These are phyloP conservation scores for Penicillium steckii DNA, from an alignment of 495 filamentous ascomycete genomes.

Conservation along the genomic window DNA sequence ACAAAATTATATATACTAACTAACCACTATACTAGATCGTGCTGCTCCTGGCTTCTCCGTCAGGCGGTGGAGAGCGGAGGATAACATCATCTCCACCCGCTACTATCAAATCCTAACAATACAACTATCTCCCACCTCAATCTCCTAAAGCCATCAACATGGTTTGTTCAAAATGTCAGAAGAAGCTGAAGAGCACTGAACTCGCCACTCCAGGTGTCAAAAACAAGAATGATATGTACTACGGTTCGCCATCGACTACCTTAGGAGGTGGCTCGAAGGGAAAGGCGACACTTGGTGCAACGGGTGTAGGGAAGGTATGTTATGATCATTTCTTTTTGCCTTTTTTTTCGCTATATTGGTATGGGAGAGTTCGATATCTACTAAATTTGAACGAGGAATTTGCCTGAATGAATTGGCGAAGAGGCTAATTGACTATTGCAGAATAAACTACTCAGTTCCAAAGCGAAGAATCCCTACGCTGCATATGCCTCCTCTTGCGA, in stretches of 20 bases:
- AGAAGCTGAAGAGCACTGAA: constrained; percentile 58
- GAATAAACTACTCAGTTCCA: constrained; percentile 68
- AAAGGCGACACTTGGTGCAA: constrained; percentile 42
- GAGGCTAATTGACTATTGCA: constrained; percentile 29
- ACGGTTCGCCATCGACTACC: constrained; percentile 61
- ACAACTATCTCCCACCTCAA: too few relatives aligned
- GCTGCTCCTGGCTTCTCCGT: too few relatives aligned
- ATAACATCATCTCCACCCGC: too few relatives aligned
- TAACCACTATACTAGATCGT: too few relatives aligned
- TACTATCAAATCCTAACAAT: too few relatives aligned
- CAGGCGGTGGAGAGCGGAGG: too few relatives aligned
- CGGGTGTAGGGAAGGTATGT: constrained; percentile 39
- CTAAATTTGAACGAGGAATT: too few relatives aligned
- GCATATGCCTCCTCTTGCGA: constrained; percentile 62
- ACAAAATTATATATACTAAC: too few relatives aligned
- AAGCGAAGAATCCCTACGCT: constrained; percentile 69
- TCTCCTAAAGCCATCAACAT: constrained; percentile 48
- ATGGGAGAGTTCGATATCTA: too few relatives aligned
- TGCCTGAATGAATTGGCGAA: too few relatives aligned
- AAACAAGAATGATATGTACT: constrained; percentile 70
- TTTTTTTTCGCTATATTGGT: background rate
- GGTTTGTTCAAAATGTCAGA: constrained; percentile 70
- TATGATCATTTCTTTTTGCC: background rate
- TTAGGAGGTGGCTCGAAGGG: constrained; percentile 52
- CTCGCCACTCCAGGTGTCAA: constrained; percentile 70